Evolutionary conservation across 2,329 filamentous ascomycete species (phyloP).

Genomic region (Calycina herbarum): DNA sequence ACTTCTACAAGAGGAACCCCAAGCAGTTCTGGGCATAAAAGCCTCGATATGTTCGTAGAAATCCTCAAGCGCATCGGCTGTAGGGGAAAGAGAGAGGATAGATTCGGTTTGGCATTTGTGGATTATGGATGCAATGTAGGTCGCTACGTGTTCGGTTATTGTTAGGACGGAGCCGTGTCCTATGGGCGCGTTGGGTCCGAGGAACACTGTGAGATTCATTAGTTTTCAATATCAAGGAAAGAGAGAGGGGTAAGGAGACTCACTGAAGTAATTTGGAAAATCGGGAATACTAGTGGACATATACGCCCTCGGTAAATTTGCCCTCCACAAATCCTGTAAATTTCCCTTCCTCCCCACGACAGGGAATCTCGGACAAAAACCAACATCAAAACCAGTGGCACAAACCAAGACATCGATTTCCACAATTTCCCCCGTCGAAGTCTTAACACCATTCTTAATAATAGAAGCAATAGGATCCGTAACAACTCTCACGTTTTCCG

Average conservation of each 20-base stretch:
- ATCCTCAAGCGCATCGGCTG: slow-evolving; percentile 36
- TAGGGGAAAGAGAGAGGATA: slow-evolving; percentile 45
- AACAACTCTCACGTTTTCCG: slow-evolving; percentile 39
- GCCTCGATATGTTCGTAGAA: slow-evolving; percentile 35
- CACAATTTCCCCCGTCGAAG: slow-evolving; percentile 30
- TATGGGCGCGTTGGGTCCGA: slow-evolving; percentile 37
- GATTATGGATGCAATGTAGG: slow-evolving; percentile 51
- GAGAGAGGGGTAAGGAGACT: not conserved
- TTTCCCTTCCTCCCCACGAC: slow-evolving; percentile 26
- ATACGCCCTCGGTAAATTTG: slow-evolving; percentile 13
- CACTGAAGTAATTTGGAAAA: slow-evolving; percentile 27
- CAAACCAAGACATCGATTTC: slow-evolving; percentile 41
- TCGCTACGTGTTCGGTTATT: slow-evolving; percentile 48
- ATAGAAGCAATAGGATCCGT: slow-evolving; percentile 48
- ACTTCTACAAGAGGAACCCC: slow-evolving; percentile 20
- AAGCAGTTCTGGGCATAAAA: slow-evolving; percentile 34
- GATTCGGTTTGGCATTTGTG: slow-evolving; percentile 43
- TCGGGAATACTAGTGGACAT: not conserved
- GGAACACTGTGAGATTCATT: slow-evolving; percentile 24
- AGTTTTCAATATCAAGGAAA: not conserved
- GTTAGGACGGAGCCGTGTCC: slow-evolving; percentile 36
- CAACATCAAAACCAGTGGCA: slow-evolving; percentile 38
- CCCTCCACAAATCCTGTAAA: slow-evolving; percentile 14
- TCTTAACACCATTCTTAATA: slow-evolving; percentile 37
- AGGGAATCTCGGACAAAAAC: slow-evolving; percentile 30